These are phyloP conservation scores for Dissoconium aciculare DNA, from an alignment of 2,329 filamentous ascomycete genomes.

Conservation along the genomic window DNA sequence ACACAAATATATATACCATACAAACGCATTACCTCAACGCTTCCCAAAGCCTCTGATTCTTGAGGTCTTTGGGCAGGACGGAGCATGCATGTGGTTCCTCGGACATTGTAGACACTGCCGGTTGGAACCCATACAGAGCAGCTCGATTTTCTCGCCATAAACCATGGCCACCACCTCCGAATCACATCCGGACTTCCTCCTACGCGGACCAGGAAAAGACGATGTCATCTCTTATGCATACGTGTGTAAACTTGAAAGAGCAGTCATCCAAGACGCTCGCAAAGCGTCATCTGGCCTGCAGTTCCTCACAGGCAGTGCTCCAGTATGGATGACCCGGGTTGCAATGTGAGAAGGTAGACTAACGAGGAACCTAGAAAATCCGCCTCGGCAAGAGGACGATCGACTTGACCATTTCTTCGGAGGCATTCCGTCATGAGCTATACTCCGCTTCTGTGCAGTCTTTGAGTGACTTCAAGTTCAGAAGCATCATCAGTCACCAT, in stretches of 20 bases:
- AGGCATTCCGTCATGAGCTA: constrained; percentile 43
- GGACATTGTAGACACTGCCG: no score
- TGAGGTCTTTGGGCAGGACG: no score
- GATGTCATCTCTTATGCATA: constrained; percentile 15
- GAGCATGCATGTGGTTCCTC: no score
- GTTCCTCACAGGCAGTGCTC: constrained; percentile 21
- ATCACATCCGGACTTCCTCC: no score
- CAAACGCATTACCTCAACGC: no score
- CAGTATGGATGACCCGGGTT: constrained; percentile 16
- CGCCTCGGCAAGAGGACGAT: constrained; percentile 43
- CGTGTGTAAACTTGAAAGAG: constrained; percentile 19
- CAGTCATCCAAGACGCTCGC: constrained; percentile 21
- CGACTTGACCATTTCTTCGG: constrained; percentile 37
- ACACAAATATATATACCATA: no score
- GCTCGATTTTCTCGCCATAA: no score
- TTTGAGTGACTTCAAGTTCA: constrained; percentile 38
- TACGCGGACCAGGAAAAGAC: no score
- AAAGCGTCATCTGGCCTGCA: constrained; percentile 20
- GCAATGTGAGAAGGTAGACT: constrained; percentile 4
- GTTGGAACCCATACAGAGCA: no score
- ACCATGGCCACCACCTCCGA: no score
- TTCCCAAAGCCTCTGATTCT: no score
- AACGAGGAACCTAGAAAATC: constrained; percentile 29
- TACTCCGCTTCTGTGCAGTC: constrained; percentile 34
- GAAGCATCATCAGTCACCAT: constrained; percentile 42